Conservation (phyloP, 257 asterid species). For the Solanum chiquidenum region DNA sequence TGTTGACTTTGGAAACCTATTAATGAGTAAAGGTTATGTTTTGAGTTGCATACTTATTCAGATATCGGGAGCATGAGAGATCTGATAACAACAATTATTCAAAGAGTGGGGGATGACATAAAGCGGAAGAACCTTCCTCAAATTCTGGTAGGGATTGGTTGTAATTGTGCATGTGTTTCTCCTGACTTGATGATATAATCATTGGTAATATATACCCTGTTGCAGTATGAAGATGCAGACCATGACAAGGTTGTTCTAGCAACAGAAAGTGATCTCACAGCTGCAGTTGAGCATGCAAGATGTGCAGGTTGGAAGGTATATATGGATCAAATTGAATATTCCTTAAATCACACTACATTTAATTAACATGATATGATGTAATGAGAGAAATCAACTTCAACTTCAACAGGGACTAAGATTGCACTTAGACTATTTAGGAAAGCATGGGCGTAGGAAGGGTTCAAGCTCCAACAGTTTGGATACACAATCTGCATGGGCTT, state of each 20-base stretch:
- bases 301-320: conserved; percentile 93
- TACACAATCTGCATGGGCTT: conserved; percentile 43
- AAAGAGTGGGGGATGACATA: conserved; percentile 80
- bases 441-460: conserved; percentile 25
- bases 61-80: conserved; percentile 61
- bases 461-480: conserved; percentile 25
- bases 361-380: neutral
- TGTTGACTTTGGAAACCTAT: neutral
- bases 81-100: conserved; percentile 68
- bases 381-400: neutral
- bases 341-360: neutral
- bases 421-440: conserved; percentile 60
- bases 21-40: neutral
- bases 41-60: conserved; percentile 8
- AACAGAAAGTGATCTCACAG: conserved; percentile 79
- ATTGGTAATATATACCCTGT: neutral
- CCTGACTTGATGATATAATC: neutral
- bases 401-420: conserved; percentile 62
- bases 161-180: neutral
- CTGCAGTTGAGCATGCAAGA: conserved; percentile 88
- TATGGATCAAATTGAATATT: neutral
- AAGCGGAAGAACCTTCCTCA: conserved; percentile 79
- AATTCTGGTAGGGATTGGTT: conserved; percentile 44
- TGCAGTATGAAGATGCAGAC: conserved; percentile 93
- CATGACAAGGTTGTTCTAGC: conserved; percentile 76